phyloP scores from a whole-genome alignment of 768 basidiomycete genomes.

The Fomitopsis serialis region DNA sequence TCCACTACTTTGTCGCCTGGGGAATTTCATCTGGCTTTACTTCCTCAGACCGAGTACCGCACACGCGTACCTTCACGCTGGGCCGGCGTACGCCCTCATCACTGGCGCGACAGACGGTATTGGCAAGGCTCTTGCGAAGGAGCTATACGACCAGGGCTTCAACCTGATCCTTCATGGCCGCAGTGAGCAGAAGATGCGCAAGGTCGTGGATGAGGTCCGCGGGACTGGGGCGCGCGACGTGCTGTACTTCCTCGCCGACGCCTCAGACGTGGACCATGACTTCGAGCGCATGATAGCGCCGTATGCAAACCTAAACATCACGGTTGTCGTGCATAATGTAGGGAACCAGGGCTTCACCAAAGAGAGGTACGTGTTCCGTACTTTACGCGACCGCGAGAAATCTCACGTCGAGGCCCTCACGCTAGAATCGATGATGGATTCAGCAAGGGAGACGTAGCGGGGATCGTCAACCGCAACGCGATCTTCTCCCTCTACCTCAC shows the following conservation, averaged over 20 bases:
- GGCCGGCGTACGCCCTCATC: conserved; percentile 20
- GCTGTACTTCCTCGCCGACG: conserved; percentile 21
- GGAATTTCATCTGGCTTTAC: conserved; percentile 18
- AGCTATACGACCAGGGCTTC: conserved; percentile 24
- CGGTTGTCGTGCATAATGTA: conserved; percentile 23
- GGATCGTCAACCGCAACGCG: conserved; percentile 13
- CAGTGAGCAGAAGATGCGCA: conserved; percentile 20
- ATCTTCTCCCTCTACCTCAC: conserved; percentile 21
- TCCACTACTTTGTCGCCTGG: conserved; percentile 12
- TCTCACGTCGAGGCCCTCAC: background rate
- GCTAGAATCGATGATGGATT: conserved; percentile 15
- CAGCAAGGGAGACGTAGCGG: conserved; percentile 11
- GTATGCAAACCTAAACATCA: conserved; percentile 20
- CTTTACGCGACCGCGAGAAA: background rate
- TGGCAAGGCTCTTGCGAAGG: conserved; percentile 19
- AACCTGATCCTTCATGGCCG: conserved; percentile 25
- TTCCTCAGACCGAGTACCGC: conserved; percentile 15
- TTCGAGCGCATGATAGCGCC: conserved; percentile 14
- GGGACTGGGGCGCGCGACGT: conserved; percentile 10
- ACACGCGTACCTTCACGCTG: conserved; percentile 18
- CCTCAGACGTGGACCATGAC: conserved; percentile 11
- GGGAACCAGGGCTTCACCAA: conserved; percentile 7
- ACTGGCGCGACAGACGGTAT: conserved; percentile 26
- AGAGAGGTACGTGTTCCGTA: conserved; percentile 12
- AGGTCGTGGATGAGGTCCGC: conserved; percentile 17